Base-by-base conservation (phyloP, 164 flowering plant genomes). In the Tetrastigma voinierianum region DNA sequence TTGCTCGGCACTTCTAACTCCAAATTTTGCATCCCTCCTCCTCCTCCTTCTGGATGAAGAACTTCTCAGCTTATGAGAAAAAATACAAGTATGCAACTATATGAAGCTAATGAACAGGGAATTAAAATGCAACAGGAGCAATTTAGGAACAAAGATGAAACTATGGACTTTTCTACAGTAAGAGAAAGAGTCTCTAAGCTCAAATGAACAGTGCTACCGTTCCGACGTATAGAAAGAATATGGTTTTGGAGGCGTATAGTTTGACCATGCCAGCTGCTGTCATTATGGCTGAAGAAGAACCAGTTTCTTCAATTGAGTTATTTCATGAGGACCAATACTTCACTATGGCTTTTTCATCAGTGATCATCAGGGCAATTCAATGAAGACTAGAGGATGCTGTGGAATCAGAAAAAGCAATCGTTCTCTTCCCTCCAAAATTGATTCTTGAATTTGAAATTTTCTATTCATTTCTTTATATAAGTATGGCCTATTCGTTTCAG, bases 291-390 rank as follows among this genome's bases (percentile, higher is more conserved):
- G 81, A 21, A 68, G 53, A 19, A 84, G 44, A 17, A 86, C 66
- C 54, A 88, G 23, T 66, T 76, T 91, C 74, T 78, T 86, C 93
- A 85, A 67, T 80, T 55, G 21, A 83, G 53, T 66, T 71, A 80
- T 65, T 61, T 68, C 76, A 80, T 71, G 67, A 82, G 44, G 23
- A 69, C 18, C 2, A 17, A 57, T n/a, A n/a, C 61, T 48, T 54
- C 48, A 74, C n/a, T n/a, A 64, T 21, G 75, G 15, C 44, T 48
- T 74, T 16, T 58, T 76, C 83, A 82, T 85, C 68, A n/a, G n/a
- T 78, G 77, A 78, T 69, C 58, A 40, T 64, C 24, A n/a, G 40
- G 59, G 2, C 5, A 45, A 45, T 48, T 32, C 40, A 32, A 32
- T 32, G 6, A 32, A n/a, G n/a, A 32, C 40, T 32, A 32, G 40